Conservation (phyloP, 495 filamentous ascomycete species). For the Aspergillus steynii region DNA sequence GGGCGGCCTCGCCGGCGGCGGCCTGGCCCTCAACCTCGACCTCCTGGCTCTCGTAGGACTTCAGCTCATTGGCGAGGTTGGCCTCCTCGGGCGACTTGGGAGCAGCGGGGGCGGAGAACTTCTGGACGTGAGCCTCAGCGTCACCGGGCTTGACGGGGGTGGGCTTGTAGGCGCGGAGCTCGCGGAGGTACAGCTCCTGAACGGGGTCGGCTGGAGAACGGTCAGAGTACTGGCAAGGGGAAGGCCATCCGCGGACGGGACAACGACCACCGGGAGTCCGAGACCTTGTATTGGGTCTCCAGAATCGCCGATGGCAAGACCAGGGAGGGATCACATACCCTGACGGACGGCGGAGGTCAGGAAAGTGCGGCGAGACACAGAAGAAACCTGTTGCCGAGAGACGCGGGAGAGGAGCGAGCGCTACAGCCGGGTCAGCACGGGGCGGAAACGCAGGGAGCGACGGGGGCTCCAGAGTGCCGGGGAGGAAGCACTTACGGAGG, state of each 20-base stretch:
- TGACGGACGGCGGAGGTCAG: slow-evolving; percentile 54
- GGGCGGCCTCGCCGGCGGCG: slow-evolving; percentile 52
- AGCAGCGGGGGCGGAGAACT: slow-evolving; percentile 74
- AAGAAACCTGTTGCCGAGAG: slow-evolving; percentile 64
- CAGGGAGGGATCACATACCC: slow-evolving; percentile 32
- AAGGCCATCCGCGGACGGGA: slow-evolving; percentile 6
- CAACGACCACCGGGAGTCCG: not conserved
- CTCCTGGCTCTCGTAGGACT: slow-evolving; percentile 86
- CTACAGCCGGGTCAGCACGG: slow-evolving; percentile 43
- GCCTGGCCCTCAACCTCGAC: slow-evolving; percentile 93
- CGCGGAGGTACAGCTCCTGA: slow-evolving; percentile 94
- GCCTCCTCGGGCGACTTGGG: slow-evolving; percentile 88
- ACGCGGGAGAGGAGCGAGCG: slow-evolving; percentile 80
- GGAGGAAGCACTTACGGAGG: slow-evolving; percentile 54
- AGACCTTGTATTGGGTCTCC: too few relatives aligned
- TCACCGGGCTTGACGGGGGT: slow-evolving; percentile 79
- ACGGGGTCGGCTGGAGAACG: slow-evolving; percentile 78
- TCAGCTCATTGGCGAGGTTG: slow-evolving; percentile 84
- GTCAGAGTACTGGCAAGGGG: slow-evolving; percentile 15
- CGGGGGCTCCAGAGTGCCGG: not conserved
- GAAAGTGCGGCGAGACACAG: slow-evolving; percentile 75
- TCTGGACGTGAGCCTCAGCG: slow-evolving; percentile 86
- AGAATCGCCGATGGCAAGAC: not conserved
- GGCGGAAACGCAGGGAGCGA: slow-evolving; percentile 13
- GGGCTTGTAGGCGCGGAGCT: slow-evolving; percentile 91